Base-by-base conservation (phyloP, 441 rosid species). In the Erodium texanum region DNA sequence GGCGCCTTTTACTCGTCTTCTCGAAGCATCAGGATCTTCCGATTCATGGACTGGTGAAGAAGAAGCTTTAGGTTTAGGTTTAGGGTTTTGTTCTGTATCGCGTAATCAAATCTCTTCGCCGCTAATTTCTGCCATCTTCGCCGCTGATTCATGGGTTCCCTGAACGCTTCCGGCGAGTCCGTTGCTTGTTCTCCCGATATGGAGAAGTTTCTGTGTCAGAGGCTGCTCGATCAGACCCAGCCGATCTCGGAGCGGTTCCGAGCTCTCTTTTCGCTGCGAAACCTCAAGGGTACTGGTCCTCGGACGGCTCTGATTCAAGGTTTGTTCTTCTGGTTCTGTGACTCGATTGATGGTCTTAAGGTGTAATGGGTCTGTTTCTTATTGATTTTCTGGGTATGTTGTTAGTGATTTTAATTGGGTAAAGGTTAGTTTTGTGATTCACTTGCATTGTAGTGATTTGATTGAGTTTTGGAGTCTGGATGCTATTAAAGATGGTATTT, bases 231-330 rank as follows among this genome's bases (percentile, higher is more conserved):
- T 74, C 77, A 70, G 36, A 72, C 80, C 50, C 89, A 82, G 65
- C 79, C 96, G 15, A 92, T 94, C 73, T 82, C 92, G 9, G 93
- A 89, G 82, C 85, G 98, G 11, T 89, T 92, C 78, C 77, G 96
- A 65, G 96, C 91, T 22, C 90, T 89, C 74, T 94, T 92, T 82
- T 94, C 99, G 70, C 94, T 89, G 71, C 98, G 99, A 52, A 94
- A 92, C 79, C 86, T 94, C 76, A 88, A 81, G 75, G 99, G 98
- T 65, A 71, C 90, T 0, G 93, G 73, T 66, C 89, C 96, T 72
- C 91, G 94, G 58, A 24, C 76, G 41, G 97, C 97, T 77, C 90
- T 94, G 34, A 78, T 94, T 70, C 79, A 69, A 10, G 94, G 97
- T 94, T 23, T 18, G 65, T 64, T 71, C n/a, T 15, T 9, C 0